Base-by-base conservation (phyloP, 2,329 filamentous ascomycete species). In the Dothiorella sarmentorum region DNA sequence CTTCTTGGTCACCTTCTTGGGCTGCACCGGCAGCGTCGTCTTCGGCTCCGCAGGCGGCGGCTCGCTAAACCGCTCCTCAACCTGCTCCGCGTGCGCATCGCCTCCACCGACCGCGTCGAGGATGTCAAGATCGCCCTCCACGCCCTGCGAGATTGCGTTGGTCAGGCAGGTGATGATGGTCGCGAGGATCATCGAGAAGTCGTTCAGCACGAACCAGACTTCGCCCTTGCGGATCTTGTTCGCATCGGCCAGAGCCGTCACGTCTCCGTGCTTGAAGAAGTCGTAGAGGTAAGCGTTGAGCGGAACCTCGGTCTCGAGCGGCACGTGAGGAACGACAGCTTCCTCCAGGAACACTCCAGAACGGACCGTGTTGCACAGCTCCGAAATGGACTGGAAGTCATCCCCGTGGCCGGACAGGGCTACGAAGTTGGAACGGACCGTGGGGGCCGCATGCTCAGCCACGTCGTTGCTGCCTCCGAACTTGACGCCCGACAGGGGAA, bases 271-370 rank as follows among this genome's bases (percentile, higher is more conserved):
- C 70, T 85, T 88, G 78, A 84, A 91, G 72, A 91, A 93, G 69
- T 92, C 87, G 61, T 87, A 84, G 0, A 92, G 73, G 66, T 89
- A 89, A 0, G 85, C 84, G 63, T 90, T 90, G 61, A 85, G 77
- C 0, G 81, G 81, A 11, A 78, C 76, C 2, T 74, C 68, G 4
- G 72, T 69, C 56, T 87, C 82, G 24, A 84, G 75, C 0, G 83
- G 82, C 4, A 91, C 78, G 67, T 88, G 83, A 0, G 89, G 89
- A 22, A 93, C 83, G 1, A 87, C 85, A 0, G 86, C 81, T 66
- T 89, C 82, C 65, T 93, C 89, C 0, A 93, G 80, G 74, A 90
- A 91, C 1, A 93, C 83, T 0, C 84, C 88, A 6, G 78, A 78
- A 26, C 89, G 83, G 7, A 83, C 80, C 0, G 82, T 86, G 7